Base-by-base conservation (phyloP, 352 stramenopile genomes). In the Phytopythium oedochilum region DNA sequence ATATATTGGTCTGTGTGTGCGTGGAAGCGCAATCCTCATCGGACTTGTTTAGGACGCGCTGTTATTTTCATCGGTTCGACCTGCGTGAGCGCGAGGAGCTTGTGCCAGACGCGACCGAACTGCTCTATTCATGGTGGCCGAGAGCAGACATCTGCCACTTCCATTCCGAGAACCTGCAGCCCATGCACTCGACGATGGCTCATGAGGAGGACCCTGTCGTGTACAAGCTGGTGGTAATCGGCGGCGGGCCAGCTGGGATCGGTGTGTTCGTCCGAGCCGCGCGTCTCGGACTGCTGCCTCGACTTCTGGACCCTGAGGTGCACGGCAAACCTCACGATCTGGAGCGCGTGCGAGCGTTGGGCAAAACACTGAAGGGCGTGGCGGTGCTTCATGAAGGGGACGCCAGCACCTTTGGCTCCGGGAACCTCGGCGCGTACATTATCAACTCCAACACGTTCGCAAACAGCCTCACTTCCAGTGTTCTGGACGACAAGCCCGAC, bases 391-490 rank as follows among this genome's bases (percentile, higher is more conserved):
- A 94, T 57, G 71, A 76, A 29, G 79, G 77, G 2, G 71, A 85
- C 31, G 55, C 55, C 5, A 59, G 56, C 9, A 82, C 64, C 0
- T 88, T 93, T 45, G 85, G 83, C 0, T 67, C 66, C 5, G 85
- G 83, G 26, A 89, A 87, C 40, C 71, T 95, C 22, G 81, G 83
- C 29, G 54, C 72, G 23, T 95, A 91, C 52, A 68, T 86, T 23
- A 96, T 92, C 67, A 92, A 96, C 64, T 92, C 78, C 3, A 95
- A 95, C 60, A 94, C 82, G 17, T 91, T 91, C 50, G 83, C 79
- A 0, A 87, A 73, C 45, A 88, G 80, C 28, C 53, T 95, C 26
- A 47, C 90, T 1, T 78, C 70, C 9, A 89, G 85, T 56, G 68
- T 93, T 8, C 56, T 94, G n/a, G 76, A 93, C 29, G 81, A 93